Evolutionary conservation across 495 filamentous ascomycete genomes (phyloP).

Genomic region (Penicillium herquei): DNA sequence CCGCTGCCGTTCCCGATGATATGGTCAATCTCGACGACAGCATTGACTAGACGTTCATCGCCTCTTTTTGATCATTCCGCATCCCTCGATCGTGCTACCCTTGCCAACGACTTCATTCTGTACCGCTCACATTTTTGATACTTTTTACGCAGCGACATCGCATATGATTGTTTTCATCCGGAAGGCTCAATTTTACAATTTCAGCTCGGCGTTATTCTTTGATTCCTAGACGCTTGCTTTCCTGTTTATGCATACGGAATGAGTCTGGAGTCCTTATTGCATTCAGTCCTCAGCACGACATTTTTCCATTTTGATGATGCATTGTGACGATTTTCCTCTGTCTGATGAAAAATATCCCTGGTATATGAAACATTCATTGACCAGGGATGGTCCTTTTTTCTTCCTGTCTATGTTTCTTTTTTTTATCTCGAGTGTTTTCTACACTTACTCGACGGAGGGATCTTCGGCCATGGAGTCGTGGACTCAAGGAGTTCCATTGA

Average conservation of each 20-base stretch:
- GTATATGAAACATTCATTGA: neutral
- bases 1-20: conserved; percentile 28
- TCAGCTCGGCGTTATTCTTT: conserved; percentile 33
- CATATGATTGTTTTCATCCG: conserved; percentile 11
- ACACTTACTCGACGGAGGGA: neutral
- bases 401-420: conserved; percentile 1
- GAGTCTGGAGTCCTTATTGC: conserved; percentile 15
- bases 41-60: conserved; percentile 27
- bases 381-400: neutral
- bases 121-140: conserved; percentile 20
- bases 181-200: conserved; percentile 18
- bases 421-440: neutral
- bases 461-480: neutral
- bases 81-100: conserved; percentile 11
- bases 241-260: conserved; percentile 14
- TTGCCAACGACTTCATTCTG: neutral
- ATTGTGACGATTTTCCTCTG: conserved; percentile 15
- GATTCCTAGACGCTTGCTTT: conserved; percentile 14
- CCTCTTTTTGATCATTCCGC: neutral
- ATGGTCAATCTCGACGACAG: conserved; percentile 35
- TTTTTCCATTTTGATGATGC: neutral
- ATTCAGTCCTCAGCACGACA: neutral
- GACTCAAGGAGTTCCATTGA: neutral
- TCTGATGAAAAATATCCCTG: conserved; percentile 1
- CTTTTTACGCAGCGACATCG: conserved; percentile 33